phyloP scores from a whole-genome alignment of 441 rosid genomes.

The Jatropha multifida region DNA sequence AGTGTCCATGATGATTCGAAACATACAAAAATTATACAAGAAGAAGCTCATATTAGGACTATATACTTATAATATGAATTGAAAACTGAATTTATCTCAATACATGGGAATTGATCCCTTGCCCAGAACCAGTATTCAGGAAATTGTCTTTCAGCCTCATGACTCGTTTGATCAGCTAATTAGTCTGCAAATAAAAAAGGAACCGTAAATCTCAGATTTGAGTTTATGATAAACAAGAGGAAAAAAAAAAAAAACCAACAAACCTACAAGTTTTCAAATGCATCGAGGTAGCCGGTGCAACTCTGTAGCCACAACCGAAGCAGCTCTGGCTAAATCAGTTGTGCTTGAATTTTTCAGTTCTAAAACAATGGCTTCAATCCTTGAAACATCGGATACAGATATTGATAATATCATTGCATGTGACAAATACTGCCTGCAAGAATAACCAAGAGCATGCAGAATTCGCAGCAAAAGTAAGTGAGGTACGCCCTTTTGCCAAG shows the following conservation, averaged over 20 bases:
- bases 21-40: constrained; percentile 30
- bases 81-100: constrained; percentile 23
- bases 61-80: background rate
- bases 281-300: constrained; percentile 74
- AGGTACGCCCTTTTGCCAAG: constrained; percentile 47
- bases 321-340: constrained; percentile 53
- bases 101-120: constrained; percentile 15
- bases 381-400: constrained; percentile 56
- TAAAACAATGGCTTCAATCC: constrained; percentile 55
- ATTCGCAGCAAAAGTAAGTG: constrained; percentile 59
- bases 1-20: constrained; percentile 22
- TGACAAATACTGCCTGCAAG: constrained; percentile 74
- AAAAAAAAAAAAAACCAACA: constrained; percentile 1
- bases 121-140: background rate
- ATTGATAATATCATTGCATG: constrained; percentile 87
- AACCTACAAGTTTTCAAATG: constrained; percentile 35
- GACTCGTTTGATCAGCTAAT: background rate
- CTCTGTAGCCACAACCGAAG: constrained; percentile 56
- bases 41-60: constrained; percentile 13
- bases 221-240: background rate
- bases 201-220: background rate
- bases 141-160: constrained; percentile 4
- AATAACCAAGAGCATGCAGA: constrained; percentile 73
- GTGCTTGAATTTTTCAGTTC: constrained; percentile 60
- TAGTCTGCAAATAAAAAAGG: constrained; percentile 16